Base-by-base conservation (phyloP, 2,329 filamentous ascomycete genomes). In the Colletotrichum sp. region DNA sequence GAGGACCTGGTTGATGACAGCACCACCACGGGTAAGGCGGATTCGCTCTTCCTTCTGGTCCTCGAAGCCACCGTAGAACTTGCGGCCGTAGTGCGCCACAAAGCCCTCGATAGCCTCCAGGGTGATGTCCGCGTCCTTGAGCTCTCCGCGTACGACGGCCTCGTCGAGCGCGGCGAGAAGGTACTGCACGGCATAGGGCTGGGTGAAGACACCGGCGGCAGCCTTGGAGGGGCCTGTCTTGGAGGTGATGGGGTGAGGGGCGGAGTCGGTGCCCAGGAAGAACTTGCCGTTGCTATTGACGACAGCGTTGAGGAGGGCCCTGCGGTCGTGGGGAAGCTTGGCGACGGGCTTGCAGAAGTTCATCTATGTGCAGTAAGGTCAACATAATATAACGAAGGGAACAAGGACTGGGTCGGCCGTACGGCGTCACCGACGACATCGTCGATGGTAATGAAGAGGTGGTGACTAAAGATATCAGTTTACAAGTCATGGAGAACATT, bases 361-460 rank as follows among this genome's bases (percentile, higher is more conserved):
- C 66, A 85, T 83, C 33, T 74, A 21, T n/a, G 18, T 64, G 15
- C 27, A 11, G 16, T 57, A 6, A 29, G 33, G 43, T 72, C 54
- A 74, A 69, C 2, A 6, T 6, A 8, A 4, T 31, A 18, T 9
- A 6, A 12, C 9, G 27, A 33, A 8, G 38, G n/a, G 21, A 43
- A 27, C n/a, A 16, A 6, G 21, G 34, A 62, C 11, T 80, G 79
- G 18, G 13, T 70, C 11, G 3, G 43, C 13, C 43, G 6, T 74
- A 74, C 72, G 24, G 85, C 86, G 24, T 91, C 90, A 86, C 93
- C 93, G 71, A 84, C 84, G 73, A 84, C 86, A 78, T 95, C 92
- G 78, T 97, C 93, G 18, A 94, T 91, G 15, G 93, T 95, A 36
- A 98, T 88, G 77, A 91, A 95, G 27, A 98, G 87, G 80, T 98